A percentile compares a stretch with the other conserved stretches of the same genome.
phyloP scores from a whole-genome alignment of 2,329 filamentous ascomycete species.

The Ceratocystis alfenasii region DNA sequence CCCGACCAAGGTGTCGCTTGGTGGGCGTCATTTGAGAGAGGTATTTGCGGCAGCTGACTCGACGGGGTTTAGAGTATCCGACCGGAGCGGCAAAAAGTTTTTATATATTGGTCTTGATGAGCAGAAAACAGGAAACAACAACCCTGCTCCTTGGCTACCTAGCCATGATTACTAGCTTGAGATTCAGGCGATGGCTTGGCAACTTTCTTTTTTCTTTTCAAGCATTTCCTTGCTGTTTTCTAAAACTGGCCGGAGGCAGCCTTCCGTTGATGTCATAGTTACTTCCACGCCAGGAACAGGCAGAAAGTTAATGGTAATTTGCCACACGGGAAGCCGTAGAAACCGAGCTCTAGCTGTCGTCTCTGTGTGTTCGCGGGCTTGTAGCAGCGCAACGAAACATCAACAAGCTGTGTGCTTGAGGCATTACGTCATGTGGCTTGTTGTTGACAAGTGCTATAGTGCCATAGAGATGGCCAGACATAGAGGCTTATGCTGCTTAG shows the following conservation, averaged over 20 bases:
- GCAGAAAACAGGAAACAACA: not conserved
- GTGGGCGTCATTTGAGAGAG: not conserved
- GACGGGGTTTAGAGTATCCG: not conserved
- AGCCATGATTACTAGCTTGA: not conserved
- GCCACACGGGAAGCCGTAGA: not conserved
- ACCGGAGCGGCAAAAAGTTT: not conserved
- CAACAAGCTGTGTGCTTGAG: not conserved
- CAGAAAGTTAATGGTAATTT: not conserved
- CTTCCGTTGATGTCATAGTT: conserved; percentile 3
- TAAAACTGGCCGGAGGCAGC: not conserved
- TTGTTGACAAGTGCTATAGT: not conserved
- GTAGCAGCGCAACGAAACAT: no score
- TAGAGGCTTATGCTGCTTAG: not conserved
- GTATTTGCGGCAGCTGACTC: not conserved
- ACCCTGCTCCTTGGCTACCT: not conserved
- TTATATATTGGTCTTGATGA: not conserved
- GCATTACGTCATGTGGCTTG: not conserved
- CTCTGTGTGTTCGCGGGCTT: no score
- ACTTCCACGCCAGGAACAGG: not conserved
- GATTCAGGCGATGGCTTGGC: not conserved
- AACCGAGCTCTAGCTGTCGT: not conserved
- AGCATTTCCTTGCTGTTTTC: not conserved
- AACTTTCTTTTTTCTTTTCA: not conserved
- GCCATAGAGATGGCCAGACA: not conserved
- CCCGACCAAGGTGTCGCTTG: no score